Conservation (phyloP, 768 basidiomycete genomes). For the Lactarius sanguifluus region DNA sequence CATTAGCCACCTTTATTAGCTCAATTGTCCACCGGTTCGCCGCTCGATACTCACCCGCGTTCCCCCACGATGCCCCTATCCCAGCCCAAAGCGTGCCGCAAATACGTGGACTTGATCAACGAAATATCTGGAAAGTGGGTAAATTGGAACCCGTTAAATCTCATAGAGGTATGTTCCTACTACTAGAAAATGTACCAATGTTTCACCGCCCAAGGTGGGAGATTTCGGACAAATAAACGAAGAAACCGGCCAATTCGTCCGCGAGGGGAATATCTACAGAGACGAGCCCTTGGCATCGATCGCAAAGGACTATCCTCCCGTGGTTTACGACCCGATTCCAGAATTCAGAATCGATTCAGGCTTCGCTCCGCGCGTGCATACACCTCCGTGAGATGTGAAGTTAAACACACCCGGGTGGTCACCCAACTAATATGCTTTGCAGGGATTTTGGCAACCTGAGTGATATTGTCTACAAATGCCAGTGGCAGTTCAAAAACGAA, state of each 20-base stretch:
- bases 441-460: constrained; percentile 15
- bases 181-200: neutral
- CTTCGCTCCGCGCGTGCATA: neutral
- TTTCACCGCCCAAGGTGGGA: constrained; percentile 20
- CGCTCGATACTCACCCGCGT: neutral
- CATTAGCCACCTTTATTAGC: neutral
- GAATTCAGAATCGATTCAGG: constrained; percentile 18
- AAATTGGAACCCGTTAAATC: constrained; percentile 21
- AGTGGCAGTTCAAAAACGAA: constrained; percentile 17
- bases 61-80: constrained; percentile 9
- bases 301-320: constrained; percentile 17
- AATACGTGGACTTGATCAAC: constrained; percentile 20
- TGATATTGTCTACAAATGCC: constrained; percentile 17
- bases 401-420: neutral
- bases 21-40: neutral
- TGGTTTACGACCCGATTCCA: constrained; percentile 3
- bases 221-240: constrained; percentile 14
- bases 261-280: constrained; percentile 24
- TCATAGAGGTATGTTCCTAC: constrained; percentile 16
- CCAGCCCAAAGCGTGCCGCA: constrained; percentile 11
- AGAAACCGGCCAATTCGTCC: constrained; percentile 20
- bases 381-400: constrained; percentile 15
- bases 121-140: constrained; percentile 13
- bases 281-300: constrained; percentile 20
- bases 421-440: constrained; percentile 1